Conservation (phyloP, 768 basidiomycete species). For the Suillus lakei region DNA sequence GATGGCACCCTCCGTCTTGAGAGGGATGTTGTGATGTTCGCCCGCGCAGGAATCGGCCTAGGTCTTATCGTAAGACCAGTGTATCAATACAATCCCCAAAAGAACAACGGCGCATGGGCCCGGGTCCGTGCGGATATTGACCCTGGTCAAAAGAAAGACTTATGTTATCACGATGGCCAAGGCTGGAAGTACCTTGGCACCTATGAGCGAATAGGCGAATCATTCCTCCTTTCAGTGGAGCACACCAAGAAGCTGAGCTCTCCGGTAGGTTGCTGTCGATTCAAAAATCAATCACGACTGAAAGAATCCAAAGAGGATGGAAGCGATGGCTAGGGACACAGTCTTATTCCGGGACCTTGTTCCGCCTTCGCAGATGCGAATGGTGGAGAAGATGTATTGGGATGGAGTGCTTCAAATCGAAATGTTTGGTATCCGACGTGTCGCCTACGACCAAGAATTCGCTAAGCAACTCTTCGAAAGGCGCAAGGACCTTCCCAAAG, state of each 20-base stretch:
- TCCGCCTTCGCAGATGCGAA: slow-evolving; percentile 26
- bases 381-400: slow-evolving; percentile 33
- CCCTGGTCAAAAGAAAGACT: slow-evolving; percentile 22
- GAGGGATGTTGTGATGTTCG: slow-evolving; percentile 22
- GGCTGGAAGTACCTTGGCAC: slow-evolving; percentile 27
- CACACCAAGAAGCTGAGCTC: slow-evolving; percentile 16
- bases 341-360: slow-evolving; percentile 26
- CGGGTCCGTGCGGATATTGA: slow-evolving; percentile 15
- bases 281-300: background rate
- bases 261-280: slow-evolving; percentile 13
- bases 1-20: background rate
- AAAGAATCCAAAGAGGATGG: slow-evolving; percentile 21
- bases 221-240: slow-evolving; percentile 19
- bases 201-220: slow-evolving; percentile 26
- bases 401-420: slow-evolving; percentile 32
- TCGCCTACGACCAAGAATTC: slow-evolving; percentile 22
- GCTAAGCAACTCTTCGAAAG: slow-evolving; percentile 17
- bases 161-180: slow-evolving; percentile 17
- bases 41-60: slow-evolving; percentile 23
- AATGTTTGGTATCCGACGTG: slow-evolving; percentile 30
- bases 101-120: slow-evolving; percentile 21
- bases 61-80: slow-evolving; percentile 29
- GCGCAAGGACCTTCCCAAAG: slow-evolving; percentile 1
- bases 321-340: slow-evolving; percentile 20
- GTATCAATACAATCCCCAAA: slow-evolving; percentile 33